Base-by-base conservation (phyloP, 371 early-diverging fungal genomes). In the Mucor racemosus region DNA sequence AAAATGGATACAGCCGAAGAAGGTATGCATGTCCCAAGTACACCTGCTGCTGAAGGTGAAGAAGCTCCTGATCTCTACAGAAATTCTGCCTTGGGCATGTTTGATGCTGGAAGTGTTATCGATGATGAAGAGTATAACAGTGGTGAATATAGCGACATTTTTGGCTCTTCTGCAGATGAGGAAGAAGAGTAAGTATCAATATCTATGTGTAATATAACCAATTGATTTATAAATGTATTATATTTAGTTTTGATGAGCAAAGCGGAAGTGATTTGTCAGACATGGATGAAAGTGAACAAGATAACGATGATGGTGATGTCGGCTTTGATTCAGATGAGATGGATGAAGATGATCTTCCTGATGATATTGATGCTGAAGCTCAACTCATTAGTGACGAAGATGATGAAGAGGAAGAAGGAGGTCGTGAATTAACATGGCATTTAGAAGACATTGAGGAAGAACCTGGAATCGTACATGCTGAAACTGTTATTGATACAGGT, bases 41-140 rank as follows among this genome's bases (percentile, higher is more conserved):
- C 44, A 11, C 46, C 64, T 26, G 69, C 42, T 13, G 62, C 38
- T 26, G 77, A 72, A 19, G 35, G 53, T 3, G 90, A 92, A 40
- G 86, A 89, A 17, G 88, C 94, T n/a, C 94, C 94, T 7, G 93
- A 94, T 62, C 77, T 94, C 15, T 92, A 93, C 75, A 87, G 95
- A 48, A 93, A 94, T 72, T 98, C 98, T 17, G 90, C 97, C 10
- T 86, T 98, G 9, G 96, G 97, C 13, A 89, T 97, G 89, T 68
- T 65, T 62, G 89, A 90, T 71, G 91, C 89, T 67, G 92, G 88
- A 15, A 84, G 86, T 35, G 84, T 73, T 11, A 78, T 84, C 65
- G 84, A 85, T 60, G 88, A 90, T 40, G 90, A 91, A 38, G 91
- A 72, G 59, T 68, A 72, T 21, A 58, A 65, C 9, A 68, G 72